These are phyloP conservation scores for Amphibolis antarctica DNA, from an alignment of 106 monocot genomes.

Conservation along the genomic window DNA sequence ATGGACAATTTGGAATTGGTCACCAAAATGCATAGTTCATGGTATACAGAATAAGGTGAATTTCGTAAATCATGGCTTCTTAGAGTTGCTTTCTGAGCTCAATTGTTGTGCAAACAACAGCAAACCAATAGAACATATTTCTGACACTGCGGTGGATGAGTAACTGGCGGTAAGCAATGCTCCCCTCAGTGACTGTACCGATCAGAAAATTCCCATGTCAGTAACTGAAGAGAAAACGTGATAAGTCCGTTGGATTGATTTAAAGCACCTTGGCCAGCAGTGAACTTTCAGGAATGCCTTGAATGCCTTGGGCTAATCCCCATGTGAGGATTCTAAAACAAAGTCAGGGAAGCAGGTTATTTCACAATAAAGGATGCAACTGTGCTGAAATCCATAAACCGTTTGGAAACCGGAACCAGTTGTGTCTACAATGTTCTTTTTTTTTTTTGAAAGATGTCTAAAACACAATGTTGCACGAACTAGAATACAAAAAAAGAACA, in stretches of 20 bases:
- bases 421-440: no score
- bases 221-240: background rate
- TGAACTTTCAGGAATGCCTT: conserved; percentile 68
- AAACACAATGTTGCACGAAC: background rate
- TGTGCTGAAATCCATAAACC: background rate
- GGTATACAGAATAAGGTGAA: background rate
- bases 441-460: no score
- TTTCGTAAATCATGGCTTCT: conserved; percentile 10
- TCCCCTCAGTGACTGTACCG: conserved; percentile 64
- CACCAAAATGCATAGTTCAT: no score
- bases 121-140: conserved; percentile 40
- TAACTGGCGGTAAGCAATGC: conserved; percentile 42
- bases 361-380: background rate
- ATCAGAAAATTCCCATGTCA: background rate
- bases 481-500: background rate
- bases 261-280: conserved; percentile 54
- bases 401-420: background rate
- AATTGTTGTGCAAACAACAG: conserved; percentile 46
- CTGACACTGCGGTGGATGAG: conserved; percentile 42
- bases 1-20: no score
- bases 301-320: conserved; percentile 66
- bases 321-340: conserved; percentile 62
- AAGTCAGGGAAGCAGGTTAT: background rate
- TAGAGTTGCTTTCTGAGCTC: conserved; percentile 29
- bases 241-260: background rate